Conservation (phyloP, 768 basidiomycete genomes). For the Cystofilobasidium bisporidii region DNA sequence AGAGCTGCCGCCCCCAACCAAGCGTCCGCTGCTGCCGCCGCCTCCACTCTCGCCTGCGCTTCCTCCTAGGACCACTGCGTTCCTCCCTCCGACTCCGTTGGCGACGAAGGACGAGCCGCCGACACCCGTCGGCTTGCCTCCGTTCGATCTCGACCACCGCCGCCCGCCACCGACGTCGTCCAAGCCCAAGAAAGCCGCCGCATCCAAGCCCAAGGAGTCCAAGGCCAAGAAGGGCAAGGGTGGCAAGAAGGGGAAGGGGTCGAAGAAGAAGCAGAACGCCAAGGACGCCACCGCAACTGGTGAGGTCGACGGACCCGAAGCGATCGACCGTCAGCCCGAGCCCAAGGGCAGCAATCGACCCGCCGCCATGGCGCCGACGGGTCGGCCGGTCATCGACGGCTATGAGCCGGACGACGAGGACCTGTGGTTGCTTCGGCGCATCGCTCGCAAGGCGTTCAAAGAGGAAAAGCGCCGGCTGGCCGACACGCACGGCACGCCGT, state of each 20-base stretch:
- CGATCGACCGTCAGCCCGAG: background rate
- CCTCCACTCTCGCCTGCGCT: too few species aligned
- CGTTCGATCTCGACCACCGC: background rate
- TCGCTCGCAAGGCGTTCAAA: conserved; percentile 34
- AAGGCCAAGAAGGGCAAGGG: background rate
- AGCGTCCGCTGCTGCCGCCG: too few species aligned
- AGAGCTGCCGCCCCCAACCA: too few species aligned
- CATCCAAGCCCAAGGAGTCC: background rate
- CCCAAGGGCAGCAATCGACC: background rate
- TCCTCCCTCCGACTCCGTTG: too few species aligned
- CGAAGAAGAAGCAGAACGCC: background rate
- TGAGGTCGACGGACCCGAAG: background rate
- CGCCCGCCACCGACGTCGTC: background rate
- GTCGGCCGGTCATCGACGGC: conserved; percentile 45
- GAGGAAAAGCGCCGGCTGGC: conserved; percentile 2
- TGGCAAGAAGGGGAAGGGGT: background rate
- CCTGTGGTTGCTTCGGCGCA: conserved; percentile 53
- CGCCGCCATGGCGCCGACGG: background rate
- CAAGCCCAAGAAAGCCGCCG: background rate
- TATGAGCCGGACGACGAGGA: conserved; percentile 83
- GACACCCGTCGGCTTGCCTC: background rate
- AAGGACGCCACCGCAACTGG: background rate
- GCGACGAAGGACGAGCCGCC: background rate
- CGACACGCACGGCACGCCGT: background rate
- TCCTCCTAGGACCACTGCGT: too few species aligned